Conservation (phyloP, 106 monocot species). For the Platanthera zijinensis region DNA sequence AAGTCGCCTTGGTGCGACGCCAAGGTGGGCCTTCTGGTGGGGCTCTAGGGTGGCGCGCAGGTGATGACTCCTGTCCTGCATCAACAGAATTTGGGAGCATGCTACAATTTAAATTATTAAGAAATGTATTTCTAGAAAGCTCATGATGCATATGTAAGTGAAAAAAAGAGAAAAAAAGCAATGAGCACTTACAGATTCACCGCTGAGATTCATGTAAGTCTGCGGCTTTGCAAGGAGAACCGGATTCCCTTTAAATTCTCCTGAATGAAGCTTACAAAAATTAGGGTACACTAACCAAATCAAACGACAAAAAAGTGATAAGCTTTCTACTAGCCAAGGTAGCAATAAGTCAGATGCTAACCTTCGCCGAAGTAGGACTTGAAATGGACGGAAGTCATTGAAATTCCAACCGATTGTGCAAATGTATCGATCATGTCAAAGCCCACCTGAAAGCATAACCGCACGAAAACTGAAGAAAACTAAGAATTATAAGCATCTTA, state of each 20-base stretch:
- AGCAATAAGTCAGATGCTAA: conserved; percentile 6
- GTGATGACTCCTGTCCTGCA: too few species aligned
- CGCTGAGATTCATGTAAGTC: conserved; percentile 98
- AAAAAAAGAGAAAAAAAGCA: background rate
- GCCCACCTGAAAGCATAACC: conserved; percentile 42
- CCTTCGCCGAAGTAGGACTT: conserved; percentile 93
- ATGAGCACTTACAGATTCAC: conserved; percentile 72
- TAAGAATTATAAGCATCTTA: background rate
- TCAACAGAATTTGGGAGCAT: too few species aligned
- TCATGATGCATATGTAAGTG: background rate
- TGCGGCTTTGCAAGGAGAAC: conserved; percentile 94
- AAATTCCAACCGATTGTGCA: conserved; percentile 56
- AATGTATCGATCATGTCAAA: conserved; percentile 89
- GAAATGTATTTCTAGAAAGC: background rate
- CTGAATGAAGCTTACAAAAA: conserved; percentile 22
- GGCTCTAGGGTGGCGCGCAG: too few species aligned
- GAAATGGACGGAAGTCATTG: conserved; percentile 52
- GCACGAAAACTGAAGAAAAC: background rate
- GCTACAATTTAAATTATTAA: too few species aligned
- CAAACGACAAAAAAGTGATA: background rate
- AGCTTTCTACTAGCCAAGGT: background rate
- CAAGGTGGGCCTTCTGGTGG: too few species aligned
- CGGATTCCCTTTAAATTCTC: conserved; percentile 49
- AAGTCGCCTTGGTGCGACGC: too few species aligned
- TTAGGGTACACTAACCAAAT: background rate